A percentile compares a stretch with the other conserved stretches of the same genome.
Conservation (phyloP, 805 yeast genomes). For the Candida multigemmis region DNA sequence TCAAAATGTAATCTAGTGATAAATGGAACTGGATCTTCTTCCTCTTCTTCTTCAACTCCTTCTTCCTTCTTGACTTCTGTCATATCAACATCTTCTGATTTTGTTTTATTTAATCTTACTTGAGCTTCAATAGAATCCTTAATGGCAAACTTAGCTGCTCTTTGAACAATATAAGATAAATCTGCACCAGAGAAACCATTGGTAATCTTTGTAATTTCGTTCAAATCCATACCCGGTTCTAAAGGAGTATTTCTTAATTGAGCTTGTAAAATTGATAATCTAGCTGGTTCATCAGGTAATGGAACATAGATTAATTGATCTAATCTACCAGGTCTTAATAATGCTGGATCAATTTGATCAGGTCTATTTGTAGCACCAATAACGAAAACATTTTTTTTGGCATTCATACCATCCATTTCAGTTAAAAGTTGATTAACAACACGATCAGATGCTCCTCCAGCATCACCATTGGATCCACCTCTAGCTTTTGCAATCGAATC, state of each 20-base stretch:
- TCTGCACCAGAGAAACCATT: slow-evolving; percentile 99
- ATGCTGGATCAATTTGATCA: slow-evolving; percentile 98
- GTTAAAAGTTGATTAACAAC: slow-evolving; percentile 93
- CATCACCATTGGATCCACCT: slow-evolving; percentile 85
- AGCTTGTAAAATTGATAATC: slow-evolving; percentile 87
- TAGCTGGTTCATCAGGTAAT: slow-evolving; percentile 91
- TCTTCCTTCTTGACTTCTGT: slow-evolving; percentile 33
- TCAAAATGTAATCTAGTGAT: slow-evolving; percentile 92
- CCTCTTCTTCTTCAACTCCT: slow-evolving; percentile 51
- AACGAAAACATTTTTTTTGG: slow-evolving; percentile 96
- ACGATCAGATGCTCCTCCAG: slow-evolving; percentile 95
- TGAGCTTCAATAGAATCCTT: slow-evolving; percentile 92
- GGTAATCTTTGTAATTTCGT: slow-evolving; percentile 87
- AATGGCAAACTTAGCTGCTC: slow-evolving; percentile 97
- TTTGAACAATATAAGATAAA: slow-evolving; percentile 91
- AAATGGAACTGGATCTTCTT: slow-evolving; percentile 91
- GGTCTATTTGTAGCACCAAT: slow-evolving; percentile 99
- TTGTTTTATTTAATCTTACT: slow-evolving; percentile 23
- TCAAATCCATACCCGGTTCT: slow-evolving; percentile 90
- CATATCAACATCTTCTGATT: slow-evolving; percentile 44
- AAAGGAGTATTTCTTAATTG: slow-evolving; percentile 98
- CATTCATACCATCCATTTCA: slow-evolving; percentile 99
- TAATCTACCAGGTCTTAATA: slow-evolving; percentile 97
- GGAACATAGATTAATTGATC: slow-evolving; percentile 98
- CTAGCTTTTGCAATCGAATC: slow-evolving; percentile 97